Percentiles rank a stretch among this genome's conserved stretches.
Conservation (phyloP, 2,329 filamentous ascomycete species). For the Xenoacremonium recifei region DNA sequence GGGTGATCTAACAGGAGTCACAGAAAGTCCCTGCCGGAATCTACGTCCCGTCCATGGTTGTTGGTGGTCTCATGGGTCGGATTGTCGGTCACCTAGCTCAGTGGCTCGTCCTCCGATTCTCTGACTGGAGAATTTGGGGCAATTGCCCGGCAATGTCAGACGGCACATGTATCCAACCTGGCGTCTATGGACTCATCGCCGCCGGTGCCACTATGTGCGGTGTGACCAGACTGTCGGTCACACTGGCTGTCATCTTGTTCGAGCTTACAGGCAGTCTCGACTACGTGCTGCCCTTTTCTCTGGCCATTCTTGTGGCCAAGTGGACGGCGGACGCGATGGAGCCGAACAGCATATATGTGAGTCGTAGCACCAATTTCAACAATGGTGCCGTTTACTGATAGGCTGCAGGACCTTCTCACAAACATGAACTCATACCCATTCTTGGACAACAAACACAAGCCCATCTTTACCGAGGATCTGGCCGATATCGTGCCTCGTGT, state of each 20-base stretch:
- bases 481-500: constrained; percentile 80
- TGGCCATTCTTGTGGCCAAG: constrained; percentile 91
- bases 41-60: constrained; percentile 98
- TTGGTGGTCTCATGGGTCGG: constrained; percentile 87
- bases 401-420: constrained; percentile 73
- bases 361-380: constrained; percentile 32
- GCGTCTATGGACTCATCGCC: constrained; percentile 93
- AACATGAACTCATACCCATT: constrained; percentile 98
- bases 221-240: constrained; percentile 89
- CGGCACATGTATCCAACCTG: constrained; percentile 86
- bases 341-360: constrained; percentile 86
- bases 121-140: constrained; percentile 70
- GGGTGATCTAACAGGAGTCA: constrained; percentile 14
- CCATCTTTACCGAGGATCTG: constrained; percentile 84
- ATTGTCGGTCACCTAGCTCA: constrained; percentile 85
- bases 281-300: constrained; percentile 90
- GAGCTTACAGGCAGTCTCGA: constrained; percentile 93
- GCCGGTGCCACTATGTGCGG: constrained; percentile 98
- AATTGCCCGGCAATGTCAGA: constrained; percentile 68
- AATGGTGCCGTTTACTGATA: constrained; percentile 21
- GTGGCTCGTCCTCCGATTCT: constrained; percentile 72
- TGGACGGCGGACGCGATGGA: constrained; percentile 97
- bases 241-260: constrained; percentile 90
- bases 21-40: constrained; percentile 93
- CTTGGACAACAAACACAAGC: constrained; percentile 93